Evolutionary conservation across 2,329 filamentous ascomycete species (phyloP), one percentile per base, ranked within the genome.

Genomic region (Colletotrichum gigasporum): DNA sequence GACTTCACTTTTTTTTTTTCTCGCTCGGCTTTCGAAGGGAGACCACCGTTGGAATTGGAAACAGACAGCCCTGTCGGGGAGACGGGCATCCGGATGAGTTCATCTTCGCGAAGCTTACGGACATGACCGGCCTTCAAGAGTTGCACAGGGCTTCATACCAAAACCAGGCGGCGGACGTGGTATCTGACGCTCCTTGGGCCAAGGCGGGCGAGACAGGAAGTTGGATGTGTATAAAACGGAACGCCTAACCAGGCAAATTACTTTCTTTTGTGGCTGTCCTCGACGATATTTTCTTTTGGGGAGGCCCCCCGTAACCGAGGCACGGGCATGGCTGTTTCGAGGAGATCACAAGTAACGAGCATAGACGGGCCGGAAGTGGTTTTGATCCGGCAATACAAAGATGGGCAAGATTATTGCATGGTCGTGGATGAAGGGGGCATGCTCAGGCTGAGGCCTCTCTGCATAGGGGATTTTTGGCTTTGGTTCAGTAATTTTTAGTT

Each of bases 331-430:
- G 61, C 53, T 34, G 39, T 41, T 41, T 50, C 37, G 51, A 37
- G 24, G 53, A 20, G 35, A 51, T 44, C 42, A 59, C 24, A 63
- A 67, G 64, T 63, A 64, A 68, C 54, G 64, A 68, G 59, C 66
- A 68, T 68, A 68, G 66, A 67, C 65, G 63, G 59, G 54, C 55
- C 44, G 63, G 64, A 37, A 50, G 50, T 42, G 58, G 42, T 51
- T 51, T 54, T 53, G 45, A 60, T 50, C 47, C 56, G 59, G 54
- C 66, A 68, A 68, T 67, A 68, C 63, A 67, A 54, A 51, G 59
- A 60, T 53, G 62, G 56, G 32, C 28, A 57, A 67, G 59, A 56
- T 65, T 63, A 65, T 28, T 51, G 63, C 63, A 63, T 56, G 51
- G 59, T 39, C 45, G 51, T 24, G 51, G 44, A 57, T 14, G 50